phyloP scores from a whole-genome alignment of 768 basidiomycete species.

The Nevesoporus exiguus region DNA sequence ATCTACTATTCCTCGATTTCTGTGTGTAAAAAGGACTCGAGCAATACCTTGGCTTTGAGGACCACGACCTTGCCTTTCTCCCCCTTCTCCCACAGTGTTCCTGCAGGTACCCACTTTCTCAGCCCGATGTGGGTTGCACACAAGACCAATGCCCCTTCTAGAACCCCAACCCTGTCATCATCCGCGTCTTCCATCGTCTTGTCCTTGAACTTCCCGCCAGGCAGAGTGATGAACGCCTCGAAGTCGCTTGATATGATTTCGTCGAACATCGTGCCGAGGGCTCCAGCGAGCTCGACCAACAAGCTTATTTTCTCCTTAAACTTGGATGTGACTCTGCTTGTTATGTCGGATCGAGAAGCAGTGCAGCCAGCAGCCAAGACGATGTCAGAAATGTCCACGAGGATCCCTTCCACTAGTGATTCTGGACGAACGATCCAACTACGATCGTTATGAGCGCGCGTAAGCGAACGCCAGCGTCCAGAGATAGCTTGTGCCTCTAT shows the following conservation, averaged over 20 bases:
- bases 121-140: not conserved
- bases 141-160: not conserved
- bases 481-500: conserved; percentile 15
- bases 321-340: not conserved
- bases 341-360: not conserved
- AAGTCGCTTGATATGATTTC: conserved; percentile 14
- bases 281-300: conserved; percentile 11
- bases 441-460: conserved; percentile 1
- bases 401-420: not conserved
- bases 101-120: not conserved
- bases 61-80: not conserved
- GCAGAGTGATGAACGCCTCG: conserved; percentile 2
- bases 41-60: not conserved
- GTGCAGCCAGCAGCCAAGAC: conserved; percentile 9
- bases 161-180: not conserved
- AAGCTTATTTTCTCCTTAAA: conserved; percentile 5
- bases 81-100: not conserved
- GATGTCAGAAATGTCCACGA: conserved; percentile 6
- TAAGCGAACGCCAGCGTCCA: conserved; percentile 11
- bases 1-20: not conserved
- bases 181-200: not conserved
- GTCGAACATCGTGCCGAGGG: conserved; percentile 8
- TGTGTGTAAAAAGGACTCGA: not conserved
- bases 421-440: not conserved
- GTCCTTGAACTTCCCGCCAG: conserved; percentile 6